These are phyloP conservation scores for Termitomyces heimii DNA, from an alignment of 768 basidiomycete genomes.

Conservation along the genomic window DNA sequence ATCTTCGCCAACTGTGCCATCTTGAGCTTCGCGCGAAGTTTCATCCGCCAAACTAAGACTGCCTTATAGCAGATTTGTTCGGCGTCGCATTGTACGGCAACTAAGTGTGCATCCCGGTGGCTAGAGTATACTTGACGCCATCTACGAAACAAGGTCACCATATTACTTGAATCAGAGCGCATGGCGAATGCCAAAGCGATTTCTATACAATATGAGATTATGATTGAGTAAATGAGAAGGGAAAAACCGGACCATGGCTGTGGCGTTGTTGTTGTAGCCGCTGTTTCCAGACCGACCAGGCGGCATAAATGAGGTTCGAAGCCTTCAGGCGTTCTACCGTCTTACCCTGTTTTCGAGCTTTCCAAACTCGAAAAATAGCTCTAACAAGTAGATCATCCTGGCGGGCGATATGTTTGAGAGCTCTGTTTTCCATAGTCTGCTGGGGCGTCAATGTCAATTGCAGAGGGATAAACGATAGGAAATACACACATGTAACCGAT, in stretches of 20 bases:
- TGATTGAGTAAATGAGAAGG: background rate
- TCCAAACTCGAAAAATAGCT: slow-evolving; percentile 61
- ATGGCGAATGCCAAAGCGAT: slow-evolving; percentile 43
- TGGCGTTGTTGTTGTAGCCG: slow-evolving; percentile 31
- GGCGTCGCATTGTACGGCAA: slow-evolving; percentile 46
- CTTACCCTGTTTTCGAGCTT: slow-evolving; percentile 56
- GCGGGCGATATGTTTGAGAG: slow-evolving; percentile 46
- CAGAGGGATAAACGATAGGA: background rate
- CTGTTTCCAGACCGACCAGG: slow-evolving; percentile 46
- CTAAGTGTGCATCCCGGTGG: slow-evolving; percentile 39
- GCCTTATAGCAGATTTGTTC: slow-evolving; percentile 30
- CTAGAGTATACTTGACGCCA: slow-evolving; percentile 40
- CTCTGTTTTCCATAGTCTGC: slow-evolving; percentile 52
- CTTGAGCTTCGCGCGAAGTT: slow-evolving; percentile 43
- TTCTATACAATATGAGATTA: slow-evolving; percentile 24
- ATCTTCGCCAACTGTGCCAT: slow-evolving; percentile 48
- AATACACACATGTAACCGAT: slow-evolving; percentile 43
- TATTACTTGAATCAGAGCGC: slow-evolving; percentile 35
- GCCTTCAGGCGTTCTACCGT: slow-evolving; percentile 49
- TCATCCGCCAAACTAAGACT: slow-evolving; percentile 51
- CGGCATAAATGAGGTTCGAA: slow-evolving; percentile 36
- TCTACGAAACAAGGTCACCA: slow-evolving; percentile 29
- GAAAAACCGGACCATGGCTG: slow-evolving; percentile 40
- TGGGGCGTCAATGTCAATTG: background rate
- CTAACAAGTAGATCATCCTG: slow-evolving; percentile 55